Evolutionary conservation across 2,329 filamentous ascomycete genomes (phyloP).

Genomic region (Nemania serpens): DNA sequence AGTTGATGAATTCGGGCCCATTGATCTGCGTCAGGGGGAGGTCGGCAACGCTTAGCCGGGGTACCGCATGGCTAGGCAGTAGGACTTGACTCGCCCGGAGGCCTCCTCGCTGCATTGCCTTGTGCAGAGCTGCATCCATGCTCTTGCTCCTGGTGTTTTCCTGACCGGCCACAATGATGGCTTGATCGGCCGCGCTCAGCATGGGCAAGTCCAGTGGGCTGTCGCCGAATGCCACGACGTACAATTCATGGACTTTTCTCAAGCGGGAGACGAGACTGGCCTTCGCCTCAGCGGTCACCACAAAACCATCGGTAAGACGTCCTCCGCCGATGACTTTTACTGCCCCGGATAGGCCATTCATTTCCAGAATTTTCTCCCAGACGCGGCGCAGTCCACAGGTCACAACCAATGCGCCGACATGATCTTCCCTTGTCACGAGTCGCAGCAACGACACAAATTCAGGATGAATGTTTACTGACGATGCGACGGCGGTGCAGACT

Average conservation of each 20-base stretch:
- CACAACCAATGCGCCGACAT: constrained; percentile 55
- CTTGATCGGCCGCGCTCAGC: constrained; percentile 56
- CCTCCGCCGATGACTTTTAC: constrained; percentile 60
- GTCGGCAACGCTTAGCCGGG: constrained; percentile 47
- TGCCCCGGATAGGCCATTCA: constrained; percentile 44
- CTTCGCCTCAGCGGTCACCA: constrained; percentile 59
- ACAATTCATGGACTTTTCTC: constrained; percentile 38
- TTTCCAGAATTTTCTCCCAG: constrained; percentile 60
- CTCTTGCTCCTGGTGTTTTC: constrained; percentile 51
- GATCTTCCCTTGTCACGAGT: constrained; percentile 34
- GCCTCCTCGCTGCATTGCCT: constrained; percentile 45
- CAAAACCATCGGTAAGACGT: constrained; percentile 50
- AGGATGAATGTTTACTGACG: constrained; percentile 47
- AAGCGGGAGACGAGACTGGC: constrained; percentile 51
- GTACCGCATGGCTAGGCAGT: constrained; percentile 45
- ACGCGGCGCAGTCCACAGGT: constrained; percentile 58
- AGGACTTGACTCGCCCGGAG: constrained; percentile 53
- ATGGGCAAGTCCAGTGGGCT: constrained; percentile 63
- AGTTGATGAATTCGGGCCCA: constrained; percentile 29
- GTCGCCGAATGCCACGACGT: constrained; percentile 64
- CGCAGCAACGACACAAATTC: constrained; percentile 54
- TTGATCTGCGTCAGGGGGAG: constrained; percentile 50
- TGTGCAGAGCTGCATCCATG: constrained; percentile 58
- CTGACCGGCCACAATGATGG: constrained; percentile 60
- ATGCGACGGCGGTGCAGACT: constrained; percentile 52